Conservation (phyloP, 768 basidiomycete species). For the Piloderma croceum region DNA sequence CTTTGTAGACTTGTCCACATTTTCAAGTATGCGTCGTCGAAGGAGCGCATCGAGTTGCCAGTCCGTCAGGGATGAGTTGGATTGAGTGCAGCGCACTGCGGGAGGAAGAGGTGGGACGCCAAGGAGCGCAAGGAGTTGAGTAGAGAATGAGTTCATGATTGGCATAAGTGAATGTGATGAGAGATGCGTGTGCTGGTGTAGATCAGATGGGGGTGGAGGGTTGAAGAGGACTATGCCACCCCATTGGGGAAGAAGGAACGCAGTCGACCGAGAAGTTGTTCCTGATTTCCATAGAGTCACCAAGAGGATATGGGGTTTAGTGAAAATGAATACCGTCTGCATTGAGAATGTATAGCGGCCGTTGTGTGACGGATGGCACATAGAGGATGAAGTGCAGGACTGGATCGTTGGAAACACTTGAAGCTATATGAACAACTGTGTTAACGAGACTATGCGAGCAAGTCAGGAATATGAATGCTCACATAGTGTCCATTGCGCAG, state of each 20-base stretch:
- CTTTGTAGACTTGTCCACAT: conserved; percentile 58
- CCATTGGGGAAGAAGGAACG: conserved; percentile 93
- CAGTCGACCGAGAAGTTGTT: conserved; percentile 41
- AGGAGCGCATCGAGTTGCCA: conserved; percentile 84
- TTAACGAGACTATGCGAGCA: not conserved
- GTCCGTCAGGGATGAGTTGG: conserved; percentile 36
- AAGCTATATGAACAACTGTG: conserved; percentile 47
- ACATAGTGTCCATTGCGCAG: conserved; percentile 95
- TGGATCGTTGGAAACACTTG: conserved; percentile 87
- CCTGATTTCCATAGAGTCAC: too few species aligned
- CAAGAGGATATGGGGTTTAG: not conserved
- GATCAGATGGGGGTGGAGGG: conserved; percentile 27
- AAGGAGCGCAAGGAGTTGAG: conserved; percentile 74
- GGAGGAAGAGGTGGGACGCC: conserved; percentile 64
- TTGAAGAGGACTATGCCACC: conserved; percentile 84
- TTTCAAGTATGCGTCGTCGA: conserved; percentile 65
- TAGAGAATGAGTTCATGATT: conserved; percentile 59
- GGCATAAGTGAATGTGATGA: conserved; percentile 40
- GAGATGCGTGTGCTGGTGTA: conserved; percentile 28
- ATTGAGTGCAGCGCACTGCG: conserved; percentile 29
- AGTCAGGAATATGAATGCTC: conserved; percentile 11
- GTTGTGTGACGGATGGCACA: conserved; percentile 63
- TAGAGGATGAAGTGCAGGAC: conserved; percentile 91
- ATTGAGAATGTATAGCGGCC: conserved; percentile 66
- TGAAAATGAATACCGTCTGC: conserved; percentile 36